A percentile compares a stretch with the other conserved stretches of the same genome.
Evolutionary conservation across 352 stramenopile species (phyloP).

Genomic region (Blastocystis sp.): DNA sequence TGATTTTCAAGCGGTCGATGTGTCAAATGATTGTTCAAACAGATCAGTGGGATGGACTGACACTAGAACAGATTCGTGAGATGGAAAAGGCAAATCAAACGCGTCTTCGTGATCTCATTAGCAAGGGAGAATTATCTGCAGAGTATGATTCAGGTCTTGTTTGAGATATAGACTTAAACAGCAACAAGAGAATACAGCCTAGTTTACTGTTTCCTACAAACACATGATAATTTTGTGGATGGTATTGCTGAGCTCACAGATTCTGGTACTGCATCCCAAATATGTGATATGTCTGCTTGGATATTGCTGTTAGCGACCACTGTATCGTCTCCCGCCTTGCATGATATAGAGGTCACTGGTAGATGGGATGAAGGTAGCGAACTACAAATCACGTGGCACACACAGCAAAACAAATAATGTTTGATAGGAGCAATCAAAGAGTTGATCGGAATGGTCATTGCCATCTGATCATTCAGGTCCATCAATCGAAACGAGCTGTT

Average conservation of each 20-base stretch:
- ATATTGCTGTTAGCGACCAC: not conserved
- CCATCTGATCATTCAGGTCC: not conserved
- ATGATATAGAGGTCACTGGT: not conserved
- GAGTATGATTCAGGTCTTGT: not conserved
- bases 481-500: not conserved
- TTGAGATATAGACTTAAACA: constrained; percentile 11
- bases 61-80: constrained; percentile 31
- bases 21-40: constrained; percentile 37
- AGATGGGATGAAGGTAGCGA: not conserved
- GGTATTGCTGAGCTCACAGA: not conserved
- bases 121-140: not conserved
- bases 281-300: not conserved
- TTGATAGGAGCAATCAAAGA: not conserved
- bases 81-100: constrained; percentile 19
- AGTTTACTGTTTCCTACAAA: not conserved
- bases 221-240: not conserved
- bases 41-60: constrained; percentile 55
- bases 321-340: not conserved
- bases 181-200: not conserved
- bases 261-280: not conserved
- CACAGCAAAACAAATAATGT: not conserved
- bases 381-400: not conserved
- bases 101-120: constrained; percentile 13
- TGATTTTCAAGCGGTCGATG: constrained; percentile 31
- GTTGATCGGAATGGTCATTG: not conserved